Evolutionary conservation across 345 rosid species (phyloP), one percentile per base, ranked within the genome.

Genomic region (Bruguiera parviflora): DNA sequence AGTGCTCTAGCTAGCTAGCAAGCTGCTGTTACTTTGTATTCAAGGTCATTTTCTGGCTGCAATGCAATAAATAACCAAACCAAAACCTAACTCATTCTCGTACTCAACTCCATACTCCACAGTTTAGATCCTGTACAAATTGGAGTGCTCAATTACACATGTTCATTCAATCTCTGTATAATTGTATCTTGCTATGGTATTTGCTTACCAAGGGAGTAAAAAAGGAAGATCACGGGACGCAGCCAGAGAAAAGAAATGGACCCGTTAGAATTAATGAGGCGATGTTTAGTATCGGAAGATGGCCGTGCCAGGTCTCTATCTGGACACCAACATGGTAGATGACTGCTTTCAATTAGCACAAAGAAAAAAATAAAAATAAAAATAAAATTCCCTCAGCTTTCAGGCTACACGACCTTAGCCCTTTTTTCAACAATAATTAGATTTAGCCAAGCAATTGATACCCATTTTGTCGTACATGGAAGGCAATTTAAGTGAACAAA

Each of bases 291-390:
- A 68, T 39, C 21, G 70, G 70, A 66, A 57, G 47, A 58, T 53
- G 32, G 68, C n/a, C 28, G 59, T 33, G 82, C 73, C 61, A 53
- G 58, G 85, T 76, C 85, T 66, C 75, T 58, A 73, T 79, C 82
- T 72, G 31, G 78, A 62, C 78, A 73, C 72, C 68, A 39, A 67
- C 57, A 68, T 65, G 65, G 66, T 66, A 53, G 62, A 73, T 63
- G 64, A 10, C 71, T n/a, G 33, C 28, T 73, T 74, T 67, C 65
- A 77, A 63, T 64, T 66, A 69, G 63, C 77, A 43, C 80, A 76
- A 66, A 68, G 5, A 64, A n/a, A 68, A 35, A 35, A 35, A 27
- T 35, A 43, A 11, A 35, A 35, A 27, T 35, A 43, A 11, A 43
- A 13, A 43, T 37, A 43, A 43, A 43, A 43, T 3, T 13, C 16